Base-by-base conservation (phyloP, 2,329 filamentous ascomycete genomes). In the Cordyceps cateniannulata region DNA sequence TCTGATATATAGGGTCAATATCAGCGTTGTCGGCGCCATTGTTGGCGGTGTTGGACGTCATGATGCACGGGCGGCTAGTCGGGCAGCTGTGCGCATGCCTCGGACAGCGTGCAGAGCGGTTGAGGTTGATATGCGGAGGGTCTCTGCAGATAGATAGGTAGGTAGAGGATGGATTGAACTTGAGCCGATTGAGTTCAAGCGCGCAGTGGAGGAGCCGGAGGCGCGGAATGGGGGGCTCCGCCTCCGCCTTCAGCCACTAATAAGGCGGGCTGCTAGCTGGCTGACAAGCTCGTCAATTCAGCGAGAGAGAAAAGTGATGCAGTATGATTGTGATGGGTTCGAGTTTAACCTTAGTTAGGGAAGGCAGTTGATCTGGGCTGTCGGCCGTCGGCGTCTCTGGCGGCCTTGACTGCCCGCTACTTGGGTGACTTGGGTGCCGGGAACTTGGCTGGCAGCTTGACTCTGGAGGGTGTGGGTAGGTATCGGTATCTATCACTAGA, bases 1-100 rank as follows among this genome's bases (percentile, higher is more conserved):
- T 82, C 70, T 90, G 85, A 88, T 88, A 91, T 80, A 85, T 78
- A 79, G 81, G 81, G 77, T 86, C 85, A 65, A 76, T 62, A 57
- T 73, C 73, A 60, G 66, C 68, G 56, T 67, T 68, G 55, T 71
- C 71, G 53, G 66, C 63, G 52, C 51, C 56, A 51, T 60, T 60
- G 63, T 65, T 67, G 62, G 70, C 66, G 66, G 68, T 82, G 77
- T 67, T 74, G 67, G 65, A 67, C 7, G 61, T 44, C 61, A 62
- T 62, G 22, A 9, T 56, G 38, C 22, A 42, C 9, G 32, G 10
- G 66, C 63, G 61, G 56, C 38, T 52, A 4, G 16, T 51, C 35
- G 48, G 35, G 48, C 56, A 44, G 56, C 56, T 44, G 38, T 49
- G 49, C 20, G 42, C 58, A 60, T 53, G 58, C 50, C 29, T 47